Evolutionary conservation across 352 stramenopile genomes (phyloP), one percentile per base, ranked within the genome.

Genomic region (Phytophthora megakarya): DNA sequence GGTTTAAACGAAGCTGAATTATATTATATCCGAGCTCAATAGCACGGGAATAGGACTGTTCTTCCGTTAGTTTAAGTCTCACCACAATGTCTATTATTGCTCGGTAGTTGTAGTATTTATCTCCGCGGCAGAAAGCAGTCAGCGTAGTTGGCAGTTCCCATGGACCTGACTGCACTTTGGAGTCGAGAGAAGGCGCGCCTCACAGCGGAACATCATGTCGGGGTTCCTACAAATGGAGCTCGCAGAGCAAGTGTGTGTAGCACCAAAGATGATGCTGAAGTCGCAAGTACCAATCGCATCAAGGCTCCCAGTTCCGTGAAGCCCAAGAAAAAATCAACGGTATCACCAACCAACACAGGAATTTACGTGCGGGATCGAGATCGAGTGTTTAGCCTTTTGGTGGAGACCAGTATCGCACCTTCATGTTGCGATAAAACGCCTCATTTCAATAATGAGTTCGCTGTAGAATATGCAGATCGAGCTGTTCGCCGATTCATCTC

Each of bases 101-200:
- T 43, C 22, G 23, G 30, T 42, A 25, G n/a, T 22, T 30, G 30
- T 15, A n/a, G 21, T 11, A 1, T 48, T 26, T 39, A 35, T 45
- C 10, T 26, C 5, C 13, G 18, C 13, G 35, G 12, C 8, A 11
- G 25, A n/a, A 25, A 15, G 10, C 25, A 51, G 18, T 19, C 28
- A n/a, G 30, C 6, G 28, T 53, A 30, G 15, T 3, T n/a, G 21
- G 43, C n/a, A 43, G 25, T 16, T 53, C 28, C 47, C 48, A 89
- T 89, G 80, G 76, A 90, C 65, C 63, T 90, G 25, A 25, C 67
- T 16, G 61, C 75, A 49, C 72, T 90, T 16, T 90, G 81, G 81
- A 60, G 54, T 8, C 76, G 73, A 21, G 81, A 90, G 60, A 81
- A 78, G 52, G 39, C 72, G 45, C 81, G 81, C 3, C 26, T 88